Conservation (phyloP, 2,329 filamentous ascomycete species). For the Botrytis elliptica region DNA sequence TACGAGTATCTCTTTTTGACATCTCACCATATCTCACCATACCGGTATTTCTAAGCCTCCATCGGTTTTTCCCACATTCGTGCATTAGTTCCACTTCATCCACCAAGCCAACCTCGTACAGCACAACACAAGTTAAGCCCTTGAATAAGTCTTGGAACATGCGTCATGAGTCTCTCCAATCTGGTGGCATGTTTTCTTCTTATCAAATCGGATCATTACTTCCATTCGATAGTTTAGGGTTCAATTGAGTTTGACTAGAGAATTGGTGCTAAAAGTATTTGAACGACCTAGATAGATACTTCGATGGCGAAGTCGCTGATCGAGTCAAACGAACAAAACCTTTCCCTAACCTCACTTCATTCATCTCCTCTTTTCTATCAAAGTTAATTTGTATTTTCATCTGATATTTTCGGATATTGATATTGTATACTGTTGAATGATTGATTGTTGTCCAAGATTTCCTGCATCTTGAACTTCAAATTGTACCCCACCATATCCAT, state of each 20-base stretch:
- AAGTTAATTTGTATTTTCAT: not conserved
- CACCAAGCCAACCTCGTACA: not conserved
- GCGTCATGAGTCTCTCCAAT: not conserved
- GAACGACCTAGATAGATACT: not conserved
- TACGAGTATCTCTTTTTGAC: not conserved
- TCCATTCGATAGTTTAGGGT: not conserved
- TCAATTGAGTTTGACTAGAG: not conserved
- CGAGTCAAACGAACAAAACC: not conserved
- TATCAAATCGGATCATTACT: constrained; percentile 8
- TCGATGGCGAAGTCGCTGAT: constrained; percentile 12
- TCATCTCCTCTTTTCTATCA: not conserved
- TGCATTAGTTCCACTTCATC: not conserved
- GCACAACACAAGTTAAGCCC: not conserved
- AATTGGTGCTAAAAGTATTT: not conserved
- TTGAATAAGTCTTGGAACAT: constrained; percentile 1
- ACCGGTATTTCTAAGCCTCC: not conserved
- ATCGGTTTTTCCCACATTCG: not conserved
- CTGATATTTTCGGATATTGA: not conserved
- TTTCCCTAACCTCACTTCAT: constrained; percentile 10
- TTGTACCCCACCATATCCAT: not conserved
- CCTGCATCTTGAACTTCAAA: not conserved
- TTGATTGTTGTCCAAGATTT: not conserved
- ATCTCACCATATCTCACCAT: not conserved
- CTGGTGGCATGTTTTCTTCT: not conserved
- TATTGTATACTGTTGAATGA: not conserved